A percentile compares a stretch with the other conserved stretches of the same genome.
phyloP scores from a whole-genome alignment of 2,329 filamentous ascomycete genomes.

The Xylaria sp. region DNA sequence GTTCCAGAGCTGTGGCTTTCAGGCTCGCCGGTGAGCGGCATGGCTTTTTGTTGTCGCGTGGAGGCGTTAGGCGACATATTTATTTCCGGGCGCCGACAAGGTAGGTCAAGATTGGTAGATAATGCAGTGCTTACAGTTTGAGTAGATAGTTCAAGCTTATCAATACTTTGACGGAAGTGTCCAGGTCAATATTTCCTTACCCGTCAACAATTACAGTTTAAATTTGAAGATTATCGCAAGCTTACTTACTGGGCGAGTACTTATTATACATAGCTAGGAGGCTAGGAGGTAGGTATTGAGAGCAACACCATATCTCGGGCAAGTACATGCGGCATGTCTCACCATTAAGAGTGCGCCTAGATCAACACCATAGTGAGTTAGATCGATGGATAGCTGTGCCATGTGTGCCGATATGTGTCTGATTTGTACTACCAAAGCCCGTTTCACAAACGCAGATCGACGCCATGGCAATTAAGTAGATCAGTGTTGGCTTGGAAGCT shows the following conservation, averaged over 20 bases:
- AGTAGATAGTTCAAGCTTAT: neutral
- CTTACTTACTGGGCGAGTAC: neutral
- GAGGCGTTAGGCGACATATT: neutral
- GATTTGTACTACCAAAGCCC: slow-evolving; percentile 6
- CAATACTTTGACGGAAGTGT: neutral
- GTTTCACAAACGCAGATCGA: slow-evolving; percentile 8
- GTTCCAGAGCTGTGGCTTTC: slow-evolving; percentile 9
- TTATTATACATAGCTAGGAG: too few relatives aligned
- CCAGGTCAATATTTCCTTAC: neutral
- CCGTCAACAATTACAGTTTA: neutral
- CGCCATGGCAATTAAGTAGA: neutral
- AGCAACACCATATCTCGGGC: neutral
- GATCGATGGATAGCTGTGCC: neutral
- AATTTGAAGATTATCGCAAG: neutral
- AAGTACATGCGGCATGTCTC: slow-evolving; percentile 15
- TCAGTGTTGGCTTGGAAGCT: neutral
- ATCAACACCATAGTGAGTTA: neutral
- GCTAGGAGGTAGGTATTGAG: neutral
- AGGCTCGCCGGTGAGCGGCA: slow-evolving; percentile 7
- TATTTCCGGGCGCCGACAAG: neutral
- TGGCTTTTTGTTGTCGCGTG: neutral
- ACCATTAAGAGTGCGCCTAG: neutral
- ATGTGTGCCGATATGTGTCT: neutral
- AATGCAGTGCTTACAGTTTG: neutral
- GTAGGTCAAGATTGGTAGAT: neutral